Evolutionary conservation across 2,329 filamentous ascomycete species (phyloP).

Genomic region (Hypoxylon sp.): DNA sequence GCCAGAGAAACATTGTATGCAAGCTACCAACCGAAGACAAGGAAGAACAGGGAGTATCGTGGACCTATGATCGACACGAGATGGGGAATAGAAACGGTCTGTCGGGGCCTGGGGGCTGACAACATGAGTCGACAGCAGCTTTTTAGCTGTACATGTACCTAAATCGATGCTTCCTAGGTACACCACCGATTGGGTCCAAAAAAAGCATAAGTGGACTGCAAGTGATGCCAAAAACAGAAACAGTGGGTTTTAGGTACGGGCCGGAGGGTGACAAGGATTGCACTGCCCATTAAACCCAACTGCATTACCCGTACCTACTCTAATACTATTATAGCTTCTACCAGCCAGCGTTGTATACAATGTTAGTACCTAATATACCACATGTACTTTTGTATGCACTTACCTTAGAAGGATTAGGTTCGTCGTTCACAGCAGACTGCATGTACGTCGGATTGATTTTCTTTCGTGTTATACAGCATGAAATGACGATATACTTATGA

Average conservation of each 20-base stretch:
- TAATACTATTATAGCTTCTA: background rate
- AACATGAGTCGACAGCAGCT: constrained; percentile 19
- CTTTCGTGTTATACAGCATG: constrained; percentile 13
- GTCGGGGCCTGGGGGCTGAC: constrained; percentile 32
- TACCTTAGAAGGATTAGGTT: background rate
- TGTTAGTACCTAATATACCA: background rate
- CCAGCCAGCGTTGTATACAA: background rate
- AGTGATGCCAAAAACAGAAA: constrained; percentile 44
- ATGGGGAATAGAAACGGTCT: constrained; percentile 38
- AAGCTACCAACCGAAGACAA: constrained; percentile 38
- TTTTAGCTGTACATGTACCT: constrained; percentile 11
- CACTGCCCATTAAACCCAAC: constrained; percentile 20
- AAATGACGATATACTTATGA: constrained; percentile 19
- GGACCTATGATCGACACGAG: constrained; percentile 44
- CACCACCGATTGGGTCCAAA: constrained; percentile 23
- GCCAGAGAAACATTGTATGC: constrained; percentile 43
- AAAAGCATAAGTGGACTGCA: constrained; percentile 31
- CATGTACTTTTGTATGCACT: background rate
- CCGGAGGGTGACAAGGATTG: constrained; percentile 35
- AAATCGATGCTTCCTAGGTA: constrained; percentile 19
- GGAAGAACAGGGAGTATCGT: constrained; percentile 40
- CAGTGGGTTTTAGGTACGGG: constrained; percentile 36
- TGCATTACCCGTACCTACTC: background rate
- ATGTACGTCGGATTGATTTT: constrained; percentile 18
- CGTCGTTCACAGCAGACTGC: constrained; percentile 12